Evolutionary conservation across 2,329 filamentous ascomycete genomes (phyloP), one percentile per base, ranked within the genome.

Genomic region (Fusarium equiseti): DNA sequence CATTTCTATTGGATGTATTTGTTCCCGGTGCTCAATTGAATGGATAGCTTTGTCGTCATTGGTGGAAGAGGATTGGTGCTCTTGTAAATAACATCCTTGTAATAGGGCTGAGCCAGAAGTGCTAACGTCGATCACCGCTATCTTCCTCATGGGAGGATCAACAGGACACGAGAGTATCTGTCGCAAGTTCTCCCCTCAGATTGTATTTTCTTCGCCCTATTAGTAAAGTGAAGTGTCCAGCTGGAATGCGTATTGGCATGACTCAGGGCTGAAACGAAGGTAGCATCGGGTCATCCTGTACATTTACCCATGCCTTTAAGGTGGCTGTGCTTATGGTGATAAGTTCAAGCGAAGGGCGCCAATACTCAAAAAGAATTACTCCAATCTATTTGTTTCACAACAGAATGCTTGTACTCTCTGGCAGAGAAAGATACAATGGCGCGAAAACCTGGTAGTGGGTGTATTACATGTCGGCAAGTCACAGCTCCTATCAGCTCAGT

Each of bases 391-490:
- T 3, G 6, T n/a, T 42, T 9, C 32, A 31, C n/a, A n/a, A 43
- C 8, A 6, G 59, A n/a, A 38, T 13, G 2, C 51, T 12, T 29
- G 15, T 6, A 9, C 0, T 12, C 5, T 31, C 15, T 15, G 29
- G 6, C 6, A 43, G 6, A 10, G 9, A 35, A 35, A 8, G 7
- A n/a, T 0, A 1, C 2, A 44, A 76, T 76, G 74, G 66, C 73
- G 22, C 71, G 74, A 26, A 75, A 75, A 59, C 53, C 71, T 7
- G 74, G 74, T 11, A 76, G 59, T 4, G 74, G 74, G 16, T 76
- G 74, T 26, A 72, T 76, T 22, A 76, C 74, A 22, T 76, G 74
- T 15, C 74, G 74, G 73, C 73, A 68, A 62, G 73, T 52, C 31
- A 13, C 26, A 16, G 3, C 12, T 2, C 13, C 11, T 9, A 4